Evolutionary conservation across 345 rosid genomes (phyloP).

Genomic region (rapeseed (Brassica napus)): DNA sequence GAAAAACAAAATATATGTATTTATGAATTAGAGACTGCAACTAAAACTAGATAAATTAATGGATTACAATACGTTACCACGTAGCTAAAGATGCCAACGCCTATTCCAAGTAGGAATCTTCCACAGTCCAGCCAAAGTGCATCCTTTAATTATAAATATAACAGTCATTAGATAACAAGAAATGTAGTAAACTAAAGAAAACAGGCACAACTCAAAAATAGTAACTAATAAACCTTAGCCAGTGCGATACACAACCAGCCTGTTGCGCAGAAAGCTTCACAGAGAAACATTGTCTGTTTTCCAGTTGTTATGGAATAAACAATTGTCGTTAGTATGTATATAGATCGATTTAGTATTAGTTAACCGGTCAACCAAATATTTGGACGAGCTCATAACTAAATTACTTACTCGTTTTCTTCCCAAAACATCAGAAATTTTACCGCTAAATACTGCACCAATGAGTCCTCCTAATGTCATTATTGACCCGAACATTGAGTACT

Average conservation of each 20-base stretch:
- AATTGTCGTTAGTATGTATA: not conserved
- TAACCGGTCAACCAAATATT: not conserved
- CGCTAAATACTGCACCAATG: constrained; percentile 39
- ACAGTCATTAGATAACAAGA: not conserved
- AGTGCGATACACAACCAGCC: constrained; percentile 62
- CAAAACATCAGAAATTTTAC: constrained; percentile 33
- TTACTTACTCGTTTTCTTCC: constrained; percentile 34
- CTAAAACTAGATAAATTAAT: not conserved
- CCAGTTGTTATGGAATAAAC: not conserved
- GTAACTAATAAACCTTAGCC: constrained; percentile 45
- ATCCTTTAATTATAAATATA: constrained; percentile 17
- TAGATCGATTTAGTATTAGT: not conserved
- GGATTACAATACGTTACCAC: constrained; percentile 25
- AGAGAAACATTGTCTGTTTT: constrained; percentile 63
- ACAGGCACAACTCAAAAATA: not conserved
- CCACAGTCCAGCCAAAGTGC: constrained; percentile 36
- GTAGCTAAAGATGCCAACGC: constrained; percentile 37
- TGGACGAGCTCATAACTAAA: not conserved
- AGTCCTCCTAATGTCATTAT: constrained; percentile 41
- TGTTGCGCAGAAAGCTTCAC: constrained; percentile 44
- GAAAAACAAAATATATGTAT: not conserved
- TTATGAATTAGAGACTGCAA: not conserved
- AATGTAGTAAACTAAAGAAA: not conserved
- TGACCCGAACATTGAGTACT: constrained; percentile 43
- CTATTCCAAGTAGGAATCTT: constrained; percentile 32